phyloP scores from a whole-genome alignment of 768 basidiomycete species.

The Hirschioporus abietinus region DNA sequence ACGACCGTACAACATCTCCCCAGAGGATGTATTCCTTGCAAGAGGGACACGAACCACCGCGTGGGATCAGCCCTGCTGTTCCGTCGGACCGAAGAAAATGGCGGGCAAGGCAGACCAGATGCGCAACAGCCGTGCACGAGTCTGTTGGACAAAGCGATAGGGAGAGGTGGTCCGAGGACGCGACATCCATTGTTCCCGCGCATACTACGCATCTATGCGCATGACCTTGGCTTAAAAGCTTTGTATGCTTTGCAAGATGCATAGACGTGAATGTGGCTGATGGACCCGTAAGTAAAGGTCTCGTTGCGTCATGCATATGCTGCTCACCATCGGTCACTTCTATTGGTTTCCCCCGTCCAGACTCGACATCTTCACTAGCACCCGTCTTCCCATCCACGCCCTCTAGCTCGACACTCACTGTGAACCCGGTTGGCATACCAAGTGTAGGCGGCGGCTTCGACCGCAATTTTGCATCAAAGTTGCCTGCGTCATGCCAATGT shows the following conservation, averaged over 20 bases:
- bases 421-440: slow-evolving; percentile 43
- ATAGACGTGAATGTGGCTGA: slow-evolving; percentile 35
- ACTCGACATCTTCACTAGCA: slow-evolving; percentile 38
- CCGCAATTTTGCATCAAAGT: neutral
- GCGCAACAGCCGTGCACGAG: slow-evolving; percentile 47
- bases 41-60: slow-evolving; percentile 53
- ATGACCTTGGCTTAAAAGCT: slow-evolving; percentile 32
- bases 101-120: slow-evolving; percentile 51
- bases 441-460: slow-evolving; percentile 23
- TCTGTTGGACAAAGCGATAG: slow-evolving; percentile 48
- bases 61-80: slow-evolving; percentile 41
- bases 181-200: slow-evolving; percentile 32
- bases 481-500: slow-evolving; percentile 40
- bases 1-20: slow-evolving; percentile 65
- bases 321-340: slow-evolving; percentile 50
- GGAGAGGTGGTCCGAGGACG: slow-evolving; percentile 43
- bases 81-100: slow-evolving; percentile 33
- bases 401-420: slow-evolving; percentile 49
- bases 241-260: slow-evolving; percentile 43
- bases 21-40: slow-evolving; percentile 56
- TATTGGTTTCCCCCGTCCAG: slow-evolving; percentile 52
- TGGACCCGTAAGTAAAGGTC: slow-evolving; percentile 7
- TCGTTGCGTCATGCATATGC: slow-evolving; percentile 1
- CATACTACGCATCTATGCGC: slow-evolving; percentile 45
- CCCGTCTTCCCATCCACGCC: slow-evolving; percentile 67